Evolutionary conservation across 805 yeast genomes (phyloP), one percentile per base, ranked within the genome.

Genomic region (fission yeast (Schizosaccharomyces pombe)): DNA sequence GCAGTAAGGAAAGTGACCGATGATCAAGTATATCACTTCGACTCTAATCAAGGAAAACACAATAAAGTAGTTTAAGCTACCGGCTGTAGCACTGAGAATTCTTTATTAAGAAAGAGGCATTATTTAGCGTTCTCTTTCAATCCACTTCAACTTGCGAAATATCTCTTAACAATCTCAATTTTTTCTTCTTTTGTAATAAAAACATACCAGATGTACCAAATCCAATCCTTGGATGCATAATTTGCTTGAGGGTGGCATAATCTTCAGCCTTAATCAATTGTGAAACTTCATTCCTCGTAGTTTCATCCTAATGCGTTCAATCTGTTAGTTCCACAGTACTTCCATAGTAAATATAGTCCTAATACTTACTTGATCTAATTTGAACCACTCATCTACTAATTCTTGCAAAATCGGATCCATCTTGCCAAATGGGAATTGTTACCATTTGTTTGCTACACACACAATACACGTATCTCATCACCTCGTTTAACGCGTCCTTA

Each of bases 171-270:
- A 8, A 24, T 51, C 47, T n/a, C n/a, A n/a, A n/a, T n/a, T n/a
- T n/a, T n/a, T n/a, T n/a, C n/a, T n/a, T n/a, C n/a, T n/a, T n/a
- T n/a, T n/a, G n/a, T n/a, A n/a, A n/a, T n/a, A n/a, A n/a, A 9
- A 37, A 37, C 43, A 16, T 37, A 37, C 60, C 60, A 2, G 97
- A 95, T 0, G 97, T 89, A 0, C 97, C 97, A 66, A 89, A 89
- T 11, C 78, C 69, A 29, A 87, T 80, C 54, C 95, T 67, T 11
- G 59, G 56, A 47, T 6, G 32, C n/a, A 58, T 58, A 56, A 54
- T 70, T 39, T 63, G 62, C 49, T 74, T 75, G 39, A 85, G 68
- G 54, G 69, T 76, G 0, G 62, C 65, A 60, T 68, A 37, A 37
- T 37, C 43, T 8, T 24, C 43, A 4, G 22, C 24, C 8, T 37